Conservation (phyloP, 768 basidiomycete species). For the Rhodosporidiobolus sp. region DNA sequence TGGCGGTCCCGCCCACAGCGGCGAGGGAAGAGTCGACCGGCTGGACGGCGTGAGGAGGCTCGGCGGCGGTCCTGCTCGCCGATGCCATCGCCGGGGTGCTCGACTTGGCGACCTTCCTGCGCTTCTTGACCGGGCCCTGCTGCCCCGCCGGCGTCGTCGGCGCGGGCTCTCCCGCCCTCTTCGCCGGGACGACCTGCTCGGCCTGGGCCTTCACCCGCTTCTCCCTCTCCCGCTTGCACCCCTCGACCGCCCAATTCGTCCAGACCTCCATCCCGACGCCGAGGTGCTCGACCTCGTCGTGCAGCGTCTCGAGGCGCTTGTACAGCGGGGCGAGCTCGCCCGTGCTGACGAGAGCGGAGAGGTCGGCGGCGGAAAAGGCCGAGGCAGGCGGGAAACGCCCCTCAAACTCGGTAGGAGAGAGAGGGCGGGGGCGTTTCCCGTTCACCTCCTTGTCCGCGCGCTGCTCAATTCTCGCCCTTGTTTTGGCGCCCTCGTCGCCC, state of each 20-base stretch:
- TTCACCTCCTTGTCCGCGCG: too few relatives aligned
- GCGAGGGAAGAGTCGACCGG: background rate
- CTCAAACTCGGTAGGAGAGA: background rate
- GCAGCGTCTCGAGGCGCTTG: background rate
- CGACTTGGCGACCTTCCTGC: constrained; percentile 16
- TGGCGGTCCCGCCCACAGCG: too few relatives aligned
- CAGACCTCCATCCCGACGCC: background rate
- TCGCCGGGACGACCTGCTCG: background rate
- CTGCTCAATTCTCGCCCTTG: too few relatives aligned
- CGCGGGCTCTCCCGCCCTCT: background rate
- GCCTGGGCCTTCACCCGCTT: background rate
- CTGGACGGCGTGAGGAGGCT: background rate
- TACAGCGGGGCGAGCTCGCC: background rate
- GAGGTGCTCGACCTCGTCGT: background rate
- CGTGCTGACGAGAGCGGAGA: too few relatives aligned
- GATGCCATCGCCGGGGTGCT: background rate
- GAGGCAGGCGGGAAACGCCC: background rate
- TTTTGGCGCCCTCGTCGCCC: background rate
- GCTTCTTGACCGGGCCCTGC: constrained; percentile 11
- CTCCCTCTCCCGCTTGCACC: background rate
- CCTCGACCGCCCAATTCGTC: background rate
- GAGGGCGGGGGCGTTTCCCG: too few relatives aligned
- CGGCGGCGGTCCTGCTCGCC: background rate
- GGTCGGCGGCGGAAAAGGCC: background rate
- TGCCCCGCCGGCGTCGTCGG: background rate